These are phyloP conservation scores for Diophrys appendiculata DNA, from an alignment of 73 alveolate species.

Conservation along the genomic window DNA sequence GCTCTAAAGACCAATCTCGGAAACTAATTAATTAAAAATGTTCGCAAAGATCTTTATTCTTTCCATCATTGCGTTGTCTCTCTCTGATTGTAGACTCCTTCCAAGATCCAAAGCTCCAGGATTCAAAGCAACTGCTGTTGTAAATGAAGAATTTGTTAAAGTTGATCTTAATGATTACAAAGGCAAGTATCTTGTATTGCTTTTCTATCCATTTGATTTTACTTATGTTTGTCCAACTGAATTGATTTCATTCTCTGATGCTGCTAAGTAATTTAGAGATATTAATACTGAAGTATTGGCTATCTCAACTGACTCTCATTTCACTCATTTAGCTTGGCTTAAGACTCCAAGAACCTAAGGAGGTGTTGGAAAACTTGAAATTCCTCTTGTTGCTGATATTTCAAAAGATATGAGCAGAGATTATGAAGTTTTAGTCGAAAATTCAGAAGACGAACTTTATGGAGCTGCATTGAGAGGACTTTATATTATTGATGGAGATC, in stretches of 20 bases:
- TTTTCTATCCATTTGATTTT: slow-evolving; percentile 98
- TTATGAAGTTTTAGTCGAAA: slow-evolving; percentile 77
- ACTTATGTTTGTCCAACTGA: slow-evolving; percentile 99
- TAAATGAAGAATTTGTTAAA: slow-evolving; percentile 70
- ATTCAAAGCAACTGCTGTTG: slow-evolving; percentile 59
- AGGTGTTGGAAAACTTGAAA: slow-evolving; percentile 82
- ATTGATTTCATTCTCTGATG: slow-evolving; percentile 95
- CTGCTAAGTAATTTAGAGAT: slow-evolving; percentile 84
- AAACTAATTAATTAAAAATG: too few relatives aligned
- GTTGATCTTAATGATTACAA: slow-evolving; percentile 72
- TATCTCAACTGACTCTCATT: slow-evolving; percentile 92
- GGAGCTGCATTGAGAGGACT: slow-evolving; percentile 93
- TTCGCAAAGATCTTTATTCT: neutral
- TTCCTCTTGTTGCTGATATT: slow-evolving; percentile 89
- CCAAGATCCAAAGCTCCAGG: slow-evolving; percentile 68
- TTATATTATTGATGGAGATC: slow-evolving; percentile 74
- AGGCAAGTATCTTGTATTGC: slow-evolving; percentile 93
- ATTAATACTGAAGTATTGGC: slow-evolving; percentile 90
- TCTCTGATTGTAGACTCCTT: slow-evolving; percentile 10
- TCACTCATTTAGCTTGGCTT: slow-evolving; percentile 91
- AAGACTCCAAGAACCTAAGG: slow-evolving; percentile 80
- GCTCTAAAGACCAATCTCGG: too few relatives aligned
- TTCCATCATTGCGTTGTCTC: neutral
- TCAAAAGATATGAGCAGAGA: slow-evolving; percentile 76
- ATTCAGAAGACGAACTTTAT: slow-evolving; percentile 41